These are phyloP conservation scores for Rhynchosporium agropyri DNA, from an alignment of 2,329 filamentous ascomycete genomes.

Conservation along the genomic window DNA sequence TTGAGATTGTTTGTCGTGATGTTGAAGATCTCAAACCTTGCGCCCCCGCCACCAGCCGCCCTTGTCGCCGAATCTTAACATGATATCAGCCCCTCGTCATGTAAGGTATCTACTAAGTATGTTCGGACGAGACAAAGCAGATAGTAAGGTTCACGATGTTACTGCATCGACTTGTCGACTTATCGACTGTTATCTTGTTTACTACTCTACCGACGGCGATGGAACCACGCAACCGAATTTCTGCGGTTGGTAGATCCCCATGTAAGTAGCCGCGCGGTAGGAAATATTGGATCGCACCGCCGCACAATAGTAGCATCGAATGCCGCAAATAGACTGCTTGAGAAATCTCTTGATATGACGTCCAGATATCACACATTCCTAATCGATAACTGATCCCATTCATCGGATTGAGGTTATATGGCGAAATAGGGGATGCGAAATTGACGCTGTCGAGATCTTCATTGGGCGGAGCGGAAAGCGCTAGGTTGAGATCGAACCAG, in stretches of 20 bases:
- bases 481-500: slow-evolving; percentile 15
- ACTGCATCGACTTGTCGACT: slow-evolving; percentile 10
- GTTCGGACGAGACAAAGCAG: slow-evolving; percentile 13
- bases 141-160: slow-evolving; percentile 17
- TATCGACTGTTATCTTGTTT: background rate
- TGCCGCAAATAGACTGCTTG: slow-evolving; percentile 19
- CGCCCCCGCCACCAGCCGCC: slow-evolving; percentile 2
- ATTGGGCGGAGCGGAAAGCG: slow-evolving; percentile 20
- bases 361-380: slow-evolving; percentile 22
- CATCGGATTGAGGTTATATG: slow-evolving; percentile 16
- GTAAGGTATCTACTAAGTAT: background rate
- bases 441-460: slow-evolving; percentile 22
- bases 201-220: background rate
- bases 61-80: background rate
- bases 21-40: slow-evolving; percentile 6
- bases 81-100: slow-evolving; percentile 10
- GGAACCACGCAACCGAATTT: slow-evolving; percentile 13
- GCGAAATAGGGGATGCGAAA: slow-evolving; percentile 20
- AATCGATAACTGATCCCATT: slow-evolving; percentile 34
- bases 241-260: slow-evolving; percentile 20
- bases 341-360: slow-evolving; percentile 26
- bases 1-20: slow-evolving; percentile 15
- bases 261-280: slow-evolving; percentile 35
- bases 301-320: slow-evolving; percentile 13
- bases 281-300: slow-evolving; percentile 29